Evolutionary conservation across 2,329 filamentous ascomycete species (phyloP), one percentile per base, ranked within the genome.

Genomic region (Aspergillus latus): DNA sequence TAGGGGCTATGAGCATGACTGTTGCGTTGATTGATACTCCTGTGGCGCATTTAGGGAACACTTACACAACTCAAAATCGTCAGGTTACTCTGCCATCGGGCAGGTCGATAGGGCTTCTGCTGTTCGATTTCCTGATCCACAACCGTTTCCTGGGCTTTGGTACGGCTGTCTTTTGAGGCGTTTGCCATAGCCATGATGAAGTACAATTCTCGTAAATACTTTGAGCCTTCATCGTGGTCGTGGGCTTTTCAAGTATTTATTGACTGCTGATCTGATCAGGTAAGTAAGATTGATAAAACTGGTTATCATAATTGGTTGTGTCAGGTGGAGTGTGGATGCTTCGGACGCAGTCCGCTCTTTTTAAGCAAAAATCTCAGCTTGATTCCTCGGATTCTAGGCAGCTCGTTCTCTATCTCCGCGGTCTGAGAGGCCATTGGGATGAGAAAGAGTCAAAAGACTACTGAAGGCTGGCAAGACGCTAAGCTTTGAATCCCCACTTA

Each of bases 21-120:
- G 21, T 16, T 21, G 21, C 21, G 21, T 21, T 21, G 11, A 53
- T 11, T 9, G 6, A 40, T 15, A 21, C 5, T 44, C n/a, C 3
- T 36, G 21, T 21, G 5, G 1, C 11, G 1, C 21, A 9, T 21
- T 21, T 21, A 2, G 10, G 8, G 1, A 4, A 4, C 1, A 67
- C 66, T 49, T 52, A 70, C 67, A 56, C 66, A 70, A 50, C 67
- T 68, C 9, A 68, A 8, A 8, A 70, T 64, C 7, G 67, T 70
- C 21, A 69, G 46, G 28, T 68, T 68, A 37, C 67, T 69, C 49
- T 68, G 65, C 56, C 61, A 66, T 52, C 54, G 63, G 7, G 54
- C 61, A 2, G 66, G 68, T 8, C 52, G 61, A 49, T 64, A 65
- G 15, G 55, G 42, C 47, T 48, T 51, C 11, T 50, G 21, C 11